These are phyloP conservation scores for Helotiales sp. DNA, from an alignment of 2,329 filamentous ascomycete species.

Conservation along the genomic window DNA sequence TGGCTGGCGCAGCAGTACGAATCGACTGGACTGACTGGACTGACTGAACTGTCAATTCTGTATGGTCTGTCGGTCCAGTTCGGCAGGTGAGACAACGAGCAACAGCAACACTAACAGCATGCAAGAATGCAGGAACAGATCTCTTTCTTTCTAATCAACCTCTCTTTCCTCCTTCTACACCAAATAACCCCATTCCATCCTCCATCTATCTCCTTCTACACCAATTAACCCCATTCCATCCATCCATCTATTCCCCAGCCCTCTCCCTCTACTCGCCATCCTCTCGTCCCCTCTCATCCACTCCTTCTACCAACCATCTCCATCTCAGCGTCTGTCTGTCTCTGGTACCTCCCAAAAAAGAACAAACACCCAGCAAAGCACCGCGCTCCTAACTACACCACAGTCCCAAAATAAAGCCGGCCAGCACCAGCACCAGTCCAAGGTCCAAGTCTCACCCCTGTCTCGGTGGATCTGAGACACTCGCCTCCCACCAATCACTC, in stretches of 20 bases:
- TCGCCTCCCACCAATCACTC: neutral
- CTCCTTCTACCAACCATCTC: neutral
- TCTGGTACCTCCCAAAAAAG: conserved; percentile 6
- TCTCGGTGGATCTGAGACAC: neutral
- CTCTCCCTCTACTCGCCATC: neutral
- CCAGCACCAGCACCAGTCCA: neutral
- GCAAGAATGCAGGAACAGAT: neutral
- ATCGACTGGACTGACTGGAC: neutral
- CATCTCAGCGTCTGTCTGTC: neutral
- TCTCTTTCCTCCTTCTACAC: neutral
- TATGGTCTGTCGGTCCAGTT: neutral
- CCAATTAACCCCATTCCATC: neutral
- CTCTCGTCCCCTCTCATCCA: neutral
- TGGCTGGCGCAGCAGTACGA: neutral
- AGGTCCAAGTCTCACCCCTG: neutral
- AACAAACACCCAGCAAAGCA: neutral
- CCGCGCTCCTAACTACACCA: too few species aligned
- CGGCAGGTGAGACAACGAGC: neutral
- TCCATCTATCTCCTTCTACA: neutral
- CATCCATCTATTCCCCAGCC: neutral
- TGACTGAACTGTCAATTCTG: neutral
- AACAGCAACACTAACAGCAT: neutral
- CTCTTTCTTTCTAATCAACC: neutral
- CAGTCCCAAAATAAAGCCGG: neutral
- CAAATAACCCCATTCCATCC: neutral